Evolutionary conservation across 495 filamentous ascomycete species (phyloP), one percentile per base, ranked within the genome.

Genomic region (Acidomyces sp.): DNA sequence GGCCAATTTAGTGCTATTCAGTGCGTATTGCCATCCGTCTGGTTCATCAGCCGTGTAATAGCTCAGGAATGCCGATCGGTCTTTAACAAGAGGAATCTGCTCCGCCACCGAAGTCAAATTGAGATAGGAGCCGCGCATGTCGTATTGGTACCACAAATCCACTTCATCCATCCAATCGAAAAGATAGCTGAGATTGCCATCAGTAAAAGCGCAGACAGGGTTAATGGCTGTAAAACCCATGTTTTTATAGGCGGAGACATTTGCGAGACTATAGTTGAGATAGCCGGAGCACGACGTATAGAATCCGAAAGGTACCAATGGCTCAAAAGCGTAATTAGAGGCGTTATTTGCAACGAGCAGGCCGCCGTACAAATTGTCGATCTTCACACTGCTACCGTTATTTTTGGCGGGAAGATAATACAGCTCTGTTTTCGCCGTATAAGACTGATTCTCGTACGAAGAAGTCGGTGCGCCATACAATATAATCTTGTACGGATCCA

Each of bases 21-120:
- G 67, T 10, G 76, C 64, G 48, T 78, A 68, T 41, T 68, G 62
- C 56, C 68, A 67, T 7, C 79, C 80, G 53, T 83, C 79, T 11
- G 78, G 77, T 43, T 83, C 78, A 43, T 85, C 78, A 3, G 67
- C 71, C 0, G 68, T 73, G 63, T 80, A 83, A 58, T 77, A 83
- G 5, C 71, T 62, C 15, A 79, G 68, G 3, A 82, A 55, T n/a
- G 62, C 68, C 5, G 64, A 67, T 10, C 63, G 62, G n/a, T 65
- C 46, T 35, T 67, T 67, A 22, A 75, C 65, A 3, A 56, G 53
- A 4, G 62, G 54, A 29, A 81, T 67, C 30, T 77, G 71, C 25
- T 66, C 52, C 5, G 52, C 50, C 0, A 80, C 66, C 16, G 62
- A 57, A 1, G 65, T 69, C 0, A 61, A 46, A 49, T 81, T 79